Evolutionary conservation across 2,329 filamentous ascomycete genomes (phyloP).

Genomic region (Penicillium crustosum): DNA sequence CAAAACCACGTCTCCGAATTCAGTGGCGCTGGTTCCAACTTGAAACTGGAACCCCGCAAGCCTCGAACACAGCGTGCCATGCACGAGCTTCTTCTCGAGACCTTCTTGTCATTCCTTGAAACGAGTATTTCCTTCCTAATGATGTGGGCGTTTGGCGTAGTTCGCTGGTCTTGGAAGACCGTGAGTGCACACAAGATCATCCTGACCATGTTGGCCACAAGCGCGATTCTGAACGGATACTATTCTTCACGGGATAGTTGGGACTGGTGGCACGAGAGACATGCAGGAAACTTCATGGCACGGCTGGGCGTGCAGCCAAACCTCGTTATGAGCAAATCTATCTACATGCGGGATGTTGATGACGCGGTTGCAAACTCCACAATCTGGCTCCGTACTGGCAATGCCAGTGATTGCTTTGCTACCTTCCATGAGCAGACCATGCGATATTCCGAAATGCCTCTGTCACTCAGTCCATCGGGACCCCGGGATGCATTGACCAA

Average conservation of each 20-base stretch:
- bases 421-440: slow-evolving; percentile 46
- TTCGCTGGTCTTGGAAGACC: slow-evolving; percentile 67
- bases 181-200: slow-evolving; percentile 73
- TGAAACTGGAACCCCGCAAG: slow-evolving; percentile 49
- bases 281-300: slow-evolving; percentile 76
- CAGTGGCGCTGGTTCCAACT: slow-evolving; percentile 31
- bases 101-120: slow-evolving; percentile 68
- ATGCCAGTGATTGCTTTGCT: slow-evolving; percentile 43
- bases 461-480: slow-evolving; percentile 31
- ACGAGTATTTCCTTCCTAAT: slow-evolving; percentile 74
- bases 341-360: slow-evolving; percentile 80
- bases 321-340: slow-evolving; percentile 75
- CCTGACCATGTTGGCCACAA: slow-evolving; percentile 66
- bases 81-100: slow-evolving; percentile 70
- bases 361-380: slow-evolving; percentile 53
- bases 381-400: slow-evolving; percentile 28
- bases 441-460: slow-evolving; percentile 32
- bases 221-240: slow-evolving; percentile 70
- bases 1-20: slow-evolving; percentile 45
- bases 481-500: slow-evolving; percentile 33
- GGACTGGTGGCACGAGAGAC: slow-evolving; percentile 82
- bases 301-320: slow-evolving; percentile 78
- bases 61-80: slow-evolving; percentile 62
- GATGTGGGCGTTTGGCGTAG: slow-evolving; percentile 68
- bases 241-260: slow-evolving; percentile 71